Base-by-base conservation (phyloP, 306 rosid genomes). In the Lathyrus sativus region DNA sequence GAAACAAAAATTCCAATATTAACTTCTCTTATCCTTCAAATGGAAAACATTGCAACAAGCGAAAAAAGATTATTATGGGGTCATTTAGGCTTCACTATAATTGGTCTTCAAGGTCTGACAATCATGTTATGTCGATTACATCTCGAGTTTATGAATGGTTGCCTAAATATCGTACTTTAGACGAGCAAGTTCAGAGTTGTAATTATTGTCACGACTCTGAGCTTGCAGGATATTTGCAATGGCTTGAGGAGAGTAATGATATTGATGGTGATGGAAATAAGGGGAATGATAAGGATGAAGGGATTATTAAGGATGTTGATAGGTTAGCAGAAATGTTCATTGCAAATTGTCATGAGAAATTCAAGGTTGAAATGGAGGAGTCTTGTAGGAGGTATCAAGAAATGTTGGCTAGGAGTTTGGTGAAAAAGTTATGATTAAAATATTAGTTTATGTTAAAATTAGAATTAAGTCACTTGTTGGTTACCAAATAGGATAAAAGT, bases 51-150 rank as follows among this genome's bases (percentile, higher is more conserved):
- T 11, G 12, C 15, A 78, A 68, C 11, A 88, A 35, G 19, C 77
- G 33, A 37, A 81, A 72, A 33, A 88, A 81, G 54, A 65, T 88
- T 5, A 62, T 88, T 33, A 65, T 88, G 9, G 99, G 99, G 2
- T 95, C 99, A 3, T 95, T 90, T 63, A 76, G 99, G 44, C 81
- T 95, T 41, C 99, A 90, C 85, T 95, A 90, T 37, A 88, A 95
- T 35, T 95, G 96, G 92, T 79, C 96, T 60, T 87, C 96, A 1
- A 78, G 29, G 6, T 19, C 51, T 29, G 70, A 89, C 2, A 79
- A 88, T 6, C 91, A 85, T 8, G 75, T 90, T 11, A 55, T 90
- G 37, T 91, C 93, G 0, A 84, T 88, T 4, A 88, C 95, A 0
- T 76, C 88, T 0, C 75, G 78, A 5, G 84, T 81, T 18, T 81